Evolutionary conservation across 2,329 filamentous ascomycete genomes (phyloP).

Genomic region (Sporothrix brasiliensis): DNA sequence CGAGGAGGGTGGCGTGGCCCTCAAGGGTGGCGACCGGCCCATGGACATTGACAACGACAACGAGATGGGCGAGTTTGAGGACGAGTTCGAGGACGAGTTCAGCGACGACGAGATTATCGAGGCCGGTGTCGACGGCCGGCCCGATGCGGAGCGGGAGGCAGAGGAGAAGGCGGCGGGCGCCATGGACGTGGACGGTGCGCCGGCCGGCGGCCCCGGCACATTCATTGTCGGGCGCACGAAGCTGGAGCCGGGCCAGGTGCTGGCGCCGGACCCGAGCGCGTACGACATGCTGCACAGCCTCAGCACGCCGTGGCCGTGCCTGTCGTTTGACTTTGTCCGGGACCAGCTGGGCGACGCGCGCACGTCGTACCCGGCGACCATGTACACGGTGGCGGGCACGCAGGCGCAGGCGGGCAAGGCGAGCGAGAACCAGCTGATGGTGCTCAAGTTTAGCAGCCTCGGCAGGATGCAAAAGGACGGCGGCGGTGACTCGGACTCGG

Average conservation of each 20-base stretch:
- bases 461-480: conserved; percentile 71
- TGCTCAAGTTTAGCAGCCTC: conserved; percentile 93
- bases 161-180: conserved; percentile 73
- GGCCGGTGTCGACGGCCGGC: conserved; percentile 88
- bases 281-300: conserved; percentile 98
- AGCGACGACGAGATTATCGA: conserved; percentile 88
- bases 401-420: conserved; percentile 77
- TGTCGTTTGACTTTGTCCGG: conserved; percentile 90
- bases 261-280: conserved; percentile 88
- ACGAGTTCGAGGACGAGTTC: conserved; percentile 91
- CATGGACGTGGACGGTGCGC: conserved; percentile 76
- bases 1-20: conserved; percentile 43
- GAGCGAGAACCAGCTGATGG: conserved; percentile 89
- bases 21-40: conserved; percentile 64
- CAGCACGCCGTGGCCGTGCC: conserved; percentile 92
- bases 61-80: conserved; percentile 83
- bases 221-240: conserved; percentile 96
- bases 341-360: conserved; percentile 86
- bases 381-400: conserved; percentile 93
- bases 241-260: conserved; percentile 84
- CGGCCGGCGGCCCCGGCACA: conserved; percentile 63
- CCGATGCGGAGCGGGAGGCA: conserved; percentile 88
- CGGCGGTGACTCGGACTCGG: conserved; percentile 66
- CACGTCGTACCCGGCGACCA: conserved; percentile 89
- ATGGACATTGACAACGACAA: conserved; percentile 67